Evolutionary conservation across 441 rosid species (phyloP).

Genomic region (Croton setiger): DNA sequence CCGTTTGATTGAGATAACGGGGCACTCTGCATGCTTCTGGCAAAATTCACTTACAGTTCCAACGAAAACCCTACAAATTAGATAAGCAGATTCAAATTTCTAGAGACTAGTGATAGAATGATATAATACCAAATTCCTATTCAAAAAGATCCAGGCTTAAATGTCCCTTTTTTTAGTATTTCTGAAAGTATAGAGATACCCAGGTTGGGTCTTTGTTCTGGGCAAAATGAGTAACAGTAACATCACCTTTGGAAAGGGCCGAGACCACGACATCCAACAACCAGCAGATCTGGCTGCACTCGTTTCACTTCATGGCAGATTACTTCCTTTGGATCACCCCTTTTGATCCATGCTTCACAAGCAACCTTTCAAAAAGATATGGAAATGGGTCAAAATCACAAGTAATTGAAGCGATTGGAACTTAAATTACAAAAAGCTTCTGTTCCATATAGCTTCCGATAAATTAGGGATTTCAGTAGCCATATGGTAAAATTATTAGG

Average conservation of each 20-base stretch:
- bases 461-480: background rate
- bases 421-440: background rate
- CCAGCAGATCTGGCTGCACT: constrained; percentile 79
- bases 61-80: constrained; percentile 72
- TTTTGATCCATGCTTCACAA: constrained; percentile 87
- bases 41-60: constrained; percentile 96
- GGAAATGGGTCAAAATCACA: background rate
- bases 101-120: background rate
- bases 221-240: background rate
- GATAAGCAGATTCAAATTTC: background rate
- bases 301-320: constrained; percentile 86
- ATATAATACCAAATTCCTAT: background rate
- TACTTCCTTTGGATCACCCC: constrained; percentile 80
- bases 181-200: background rate
- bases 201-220: background rate
- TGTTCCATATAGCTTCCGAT: background rate
- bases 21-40: constrained; percentile 94
- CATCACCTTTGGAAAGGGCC: constrained; percentile 86
- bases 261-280: constrained; percentile 87
- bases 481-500: background rate
- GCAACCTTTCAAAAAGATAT: constrained; percentile 44
- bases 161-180: background rate
- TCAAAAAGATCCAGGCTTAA: background rate
- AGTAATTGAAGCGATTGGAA: background rate
- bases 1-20: constrained; percentile 82